Evolutionary conservation across 306 rosid species (phyloP), one percentile per base, ranked within the genome.

Genomic region (Geum urbanum): DNA sequence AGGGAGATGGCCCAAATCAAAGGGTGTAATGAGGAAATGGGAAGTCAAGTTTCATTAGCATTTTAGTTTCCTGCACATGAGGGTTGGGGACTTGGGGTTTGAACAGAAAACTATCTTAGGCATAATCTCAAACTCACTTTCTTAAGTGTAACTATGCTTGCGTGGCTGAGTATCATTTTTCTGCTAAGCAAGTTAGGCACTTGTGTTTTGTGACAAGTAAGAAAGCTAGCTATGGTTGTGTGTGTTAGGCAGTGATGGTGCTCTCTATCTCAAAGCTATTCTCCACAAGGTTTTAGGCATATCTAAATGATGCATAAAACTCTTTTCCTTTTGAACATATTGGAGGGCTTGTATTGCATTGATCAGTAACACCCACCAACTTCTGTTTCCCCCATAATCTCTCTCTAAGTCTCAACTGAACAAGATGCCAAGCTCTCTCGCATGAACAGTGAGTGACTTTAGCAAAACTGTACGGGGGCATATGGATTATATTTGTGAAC

Each of bases 151-250:
- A 82, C 76, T 71, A 63, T 60, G 67, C 72, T 76, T 62, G 66
- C 78, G 74, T 76, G 72, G 82, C 39, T 69, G 61, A 63, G 72
- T 81, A 54, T 77, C 80, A 70, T 37, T 79, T 82, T 65, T 78
- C 7, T 63, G 87, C 80, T 74, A 82, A 84, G 69, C 86, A 84
- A 89, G 85, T 92, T 92, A 75, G 96, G 91, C 79, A 74, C 1
- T 27, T 10, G 48, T 14, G 12, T 54, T 43, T 57, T 22, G 13
- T 63, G 63, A 63, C 63, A 14, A 46, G 63, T 77, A 46, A 71
- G 61, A 64, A 60, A 80, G 39, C 61, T 4, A 56, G 61, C 13
- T 27, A 27, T 2, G 32, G 32, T 27, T 20, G 39, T n/a, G 44
- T 13, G 45, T 60, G 84, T 79, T 80, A 63, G 86, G 82, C 83